Conservation (phyloP, 805 yeast genomes). For the Zygoascus biomembranicola region DNA sequence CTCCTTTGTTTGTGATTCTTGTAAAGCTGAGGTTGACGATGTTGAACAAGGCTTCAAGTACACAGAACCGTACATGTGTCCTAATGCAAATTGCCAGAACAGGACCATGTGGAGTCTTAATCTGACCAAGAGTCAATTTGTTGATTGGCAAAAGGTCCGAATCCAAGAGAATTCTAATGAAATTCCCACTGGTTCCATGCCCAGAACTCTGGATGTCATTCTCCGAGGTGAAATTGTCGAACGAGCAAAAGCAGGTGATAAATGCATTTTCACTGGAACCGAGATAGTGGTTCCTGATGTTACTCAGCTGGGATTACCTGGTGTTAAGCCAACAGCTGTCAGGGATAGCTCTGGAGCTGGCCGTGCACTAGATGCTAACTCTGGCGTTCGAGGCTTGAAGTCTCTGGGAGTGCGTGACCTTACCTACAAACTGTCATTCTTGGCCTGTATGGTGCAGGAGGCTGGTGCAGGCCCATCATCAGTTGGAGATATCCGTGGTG, state of each 20-base stretch:
- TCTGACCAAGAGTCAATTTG: slow-evolving; percentile 73
- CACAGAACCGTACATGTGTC: slow-evolving; percentile 92
- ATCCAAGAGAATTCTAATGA: slow-evolving; percentile 95
- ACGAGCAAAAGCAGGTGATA: slow-evolving; percentile 95
- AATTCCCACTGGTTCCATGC: slow-evolving; percentile 98
- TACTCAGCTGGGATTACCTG: slow-evolving; percentile 89
- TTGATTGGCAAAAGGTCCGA: slow-evolving; percentile 95
- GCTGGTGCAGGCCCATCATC: slow-evolving; percentile 31
- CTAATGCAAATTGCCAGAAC: slow-evolving; percentile 80
- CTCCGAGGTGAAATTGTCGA: slow-evolving; percentile 92
- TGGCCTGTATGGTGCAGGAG: slow-evolving; percentile 85
- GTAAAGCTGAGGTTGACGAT: slow-evolving; percentile 76
- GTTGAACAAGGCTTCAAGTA: slow-evolving; percentile 89
- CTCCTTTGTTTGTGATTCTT: slow-evolving; percentile 80
- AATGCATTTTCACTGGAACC: slow-evolving; percentile 87
- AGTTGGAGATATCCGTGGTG: slow-evolving; percentile 32
- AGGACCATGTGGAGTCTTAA: slow-evolving; percentile 79
- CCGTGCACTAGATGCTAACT: slow-evolving; percentile 57
- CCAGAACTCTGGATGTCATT: slow-evolving; percentile 88
- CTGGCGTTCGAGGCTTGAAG: slow-evolving; percentile 84
- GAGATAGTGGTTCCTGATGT: slow-evolving; percentile 94
- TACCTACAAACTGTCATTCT: slow-evolving; percentile 83
- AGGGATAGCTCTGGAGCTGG: slow-evolving; percentile 54
- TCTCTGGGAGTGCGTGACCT: slow-evolving; percentile 91
- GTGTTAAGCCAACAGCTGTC: slow-evolving; percentile 78